Evolutionary conservation across 495 filamentous ascomycete genomes (phyloP).

Genomic region (Aspergillus nidulans): DNA sequence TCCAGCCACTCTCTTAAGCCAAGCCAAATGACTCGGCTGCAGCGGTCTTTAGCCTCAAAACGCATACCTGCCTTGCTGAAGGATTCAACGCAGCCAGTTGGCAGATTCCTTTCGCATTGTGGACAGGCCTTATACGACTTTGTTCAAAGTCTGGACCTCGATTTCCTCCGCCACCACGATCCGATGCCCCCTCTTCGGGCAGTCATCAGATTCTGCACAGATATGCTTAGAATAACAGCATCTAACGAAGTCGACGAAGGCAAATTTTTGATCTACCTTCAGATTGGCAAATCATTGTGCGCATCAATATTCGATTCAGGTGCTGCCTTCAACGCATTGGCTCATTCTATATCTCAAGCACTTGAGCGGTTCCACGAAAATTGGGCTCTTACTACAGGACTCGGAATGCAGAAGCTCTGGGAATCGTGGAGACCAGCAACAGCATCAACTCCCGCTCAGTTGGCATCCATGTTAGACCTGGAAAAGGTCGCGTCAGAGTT

Average conservation of each 20-base stretch:
- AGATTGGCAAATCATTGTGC: slow-evolving; percentile 37
- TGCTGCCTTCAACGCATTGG: slow-evolving; percentile 27
- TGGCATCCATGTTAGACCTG: slow-evolving; percentile 52
- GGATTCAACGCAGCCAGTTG: slow-evolving; percentile 58
- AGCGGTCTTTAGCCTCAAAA: slow-evolving; percentile 58
- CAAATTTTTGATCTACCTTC: slow-evolving; percentile 52
- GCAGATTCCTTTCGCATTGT: slow-evolving; percentile 41
- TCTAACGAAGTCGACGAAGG: slow-evolving; percentile 48
- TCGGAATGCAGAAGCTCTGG: slow-evolving; percentile 87
- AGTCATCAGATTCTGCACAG: slow-evolving; percentile 54
- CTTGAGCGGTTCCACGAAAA: slow-evolving; percentile 45
- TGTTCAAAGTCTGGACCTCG: slow-evolving; percentile 31
- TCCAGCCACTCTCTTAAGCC: slow-evolving; percentile 46
- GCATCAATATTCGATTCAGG: slow-evolving; percentile 25
- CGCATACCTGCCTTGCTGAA: slow-evolving; percentile 57
- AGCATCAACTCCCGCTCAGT: slow-evolving; percentile 45
- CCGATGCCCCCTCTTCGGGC: slow-evolving; percentile 34
- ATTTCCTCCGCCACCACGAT: slow-evolving; percentile 23
- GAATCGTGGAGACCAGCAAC: slow-evolving; percentile 62
- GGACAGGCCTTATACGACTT: slow-evolving; percentile 38
- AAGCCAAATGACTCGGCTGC: slow-evolving; percentile 61
- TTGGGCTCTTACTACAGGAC: slow-evolving; percentile 64
- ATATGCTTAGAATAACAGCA: slow-evolving; percentile 47
- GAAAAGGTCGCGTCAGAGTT: slow-evolving; percentile 71
- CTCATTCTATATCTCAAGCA: slow-evolving; percentile 31